Conservation (phyloP, 1,139 yeast species). For the Suhomyces wounanorum region DNA sequence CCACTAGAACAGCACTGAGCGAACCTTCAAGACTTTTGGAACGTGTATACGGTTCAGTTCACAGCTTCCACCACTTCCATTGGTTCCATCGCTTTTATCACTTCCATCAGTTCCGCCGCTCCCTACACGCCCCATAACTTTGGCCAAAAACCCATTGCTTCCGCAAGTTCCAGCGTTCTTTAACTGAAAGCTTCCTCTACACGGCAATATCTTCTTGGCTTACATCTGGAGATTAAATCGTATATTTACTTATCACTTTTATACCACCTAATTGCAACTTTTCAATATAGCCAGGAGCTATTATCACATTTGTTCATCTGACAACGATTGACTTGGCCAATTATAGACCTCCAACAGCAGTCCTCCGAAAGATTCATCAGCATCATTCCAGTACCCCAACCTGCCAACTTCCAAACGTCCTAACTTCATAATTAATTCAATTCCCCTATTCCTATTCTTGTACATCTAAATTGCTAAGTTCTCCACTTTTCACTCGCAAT, state of each 20-base stretch:
- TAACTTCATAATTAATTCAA: not conserved
- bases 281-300: not conserved
- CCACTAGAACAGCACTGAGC: not conserved
- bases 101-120: slow-evolving; percentile 1
- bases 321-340: not conserved
- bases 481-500: slow-evolving; percentile 1
- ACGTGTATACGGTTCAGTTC: not conserved
- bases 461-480: not conserved
- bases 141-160: not conserved
- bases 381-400: not conserved
- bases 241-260: not conserved
- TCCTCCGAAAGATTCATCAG: not conserved
- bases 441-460: not conserved
- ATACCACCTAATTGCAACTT: not conserved
- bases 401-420: not conserved
- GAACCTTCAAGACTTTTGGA: not conserved
- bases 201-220: not conserved
- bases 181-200: not conserved
- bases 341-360: not conserved
- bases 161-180: slow-evolving; percentile 1
- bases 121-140: not conserved
- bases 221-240: not conserved
- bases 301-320: not conserved
- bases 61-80: not conserved
- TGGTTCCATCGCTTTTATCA: not conserved